phyloP scores from a whole-genome alignment of 371 early-diverging fungal species.

The Mucor sp. region DNA sequence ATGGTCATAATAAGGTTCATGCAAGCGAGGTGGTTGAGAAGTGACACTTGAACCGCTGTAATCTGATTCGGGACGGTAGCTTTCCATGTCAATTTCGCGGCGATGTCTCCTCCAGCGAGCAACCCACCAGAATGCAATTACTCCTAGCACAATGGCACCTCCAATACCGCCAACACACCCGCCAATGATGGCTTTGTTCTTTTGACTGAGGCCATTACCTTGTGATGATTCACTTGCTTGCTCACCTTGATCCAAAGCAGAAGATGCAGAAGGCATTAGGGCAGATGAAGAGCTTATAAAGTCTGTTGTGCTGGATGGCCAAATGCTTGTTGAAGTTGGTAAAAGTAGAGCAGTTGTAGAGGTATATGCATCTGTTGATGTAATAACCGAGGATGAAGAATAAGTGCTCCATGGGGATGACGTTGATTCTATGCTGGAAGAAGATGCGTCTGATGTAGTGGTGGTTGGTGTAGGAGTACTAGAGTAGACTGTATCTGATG shows the following conservation, averaged over 20 bases:
- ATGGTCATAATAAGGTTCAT: not conserved
- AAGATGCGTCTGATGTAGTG: not conserved
- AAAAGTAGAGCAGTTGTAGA: not conserved
- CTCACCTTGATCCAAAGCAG: not conserved
- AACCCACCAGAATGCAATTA: not conserved
- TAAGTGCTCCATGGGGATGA: not conserved
- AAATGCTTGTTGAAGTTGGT: not conserved
- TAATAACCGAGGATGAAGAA: not conserved
- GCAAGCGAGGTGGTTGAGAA: not conserved
- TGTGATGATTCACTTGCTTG: not conserved
- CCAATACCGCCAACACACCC: constrained; percentile 19
- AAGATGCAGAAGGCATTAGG: not conserved
- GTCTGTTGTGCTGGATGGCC: not conserved
- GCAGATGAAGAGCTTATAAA: not conserved
- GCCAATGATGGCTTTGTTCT: constrained; percentile 28
- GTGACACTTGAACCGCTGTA: not conserved
- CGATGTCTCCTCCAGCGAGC: constrained; percentile 3
- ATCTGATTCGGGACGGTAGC: constrained; percentile 14
- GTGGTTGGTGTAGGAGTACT: not conserved
- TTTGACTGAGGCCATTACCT: not conserved
- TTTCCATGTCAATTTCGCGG: constrained; percentile 12
- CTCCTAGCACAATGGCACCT: constrained; percentile 12
- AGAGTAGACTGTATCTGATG: too few species aligned
- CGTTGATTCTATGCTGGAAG: not conserved
- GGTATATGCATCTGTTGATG: not conserved